phyloP scores from a whole-genome alignment of 495 filamentous ascomycete species.

The Aspergillus olivimuriae region DNA sequence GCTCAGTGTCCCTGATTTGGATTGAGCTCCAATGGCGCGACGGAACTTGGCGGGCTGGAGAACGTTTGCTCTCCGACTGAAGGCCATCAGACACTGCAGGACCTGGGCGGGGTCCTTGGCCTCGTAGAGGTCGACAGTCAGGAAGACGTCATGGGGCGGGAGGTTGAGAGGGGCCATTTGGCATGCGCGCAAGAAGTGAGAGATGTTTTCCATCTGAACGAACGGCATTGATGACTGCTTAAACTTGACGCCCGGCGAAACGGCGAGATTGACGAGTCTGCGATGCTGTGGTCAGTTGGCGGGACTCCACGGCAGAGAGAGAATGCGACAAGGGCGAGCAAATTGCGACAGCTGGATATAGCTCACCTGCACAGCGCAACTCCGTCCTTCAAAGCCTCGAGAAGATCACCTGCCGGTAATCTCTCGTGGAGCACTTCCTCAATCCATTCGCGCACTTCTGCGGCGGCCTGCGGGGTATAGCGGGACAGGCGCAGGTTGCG shows the following conservation, averaged over 20 bases:
- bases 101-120: conserved; percentile 96
- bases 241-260: conserved; percentile 69
- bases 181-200: conserved; percentile 86
- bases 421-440: conserved; percentile 70
- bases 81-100: conserved; percentile 84
- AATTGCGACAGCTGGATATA: conserved; percentile 1
- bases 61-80: conserved; percentile 80
- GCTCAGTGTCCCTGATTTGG: conserved; percentile 54
- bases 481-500: conserved; percentile 85
- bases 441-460: conserved; percentile 83
- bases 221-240: conserved; percentile 92
- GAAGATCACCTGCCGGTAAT: conserved; percentile 65
- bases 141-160: conserved; percentile 89
- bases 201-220: conserved; percentile 99
- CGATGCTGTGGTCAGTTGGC: conserved; percentile 2
- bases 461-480: conserved; percentile 88
- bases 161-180: conserved; percentile 77
- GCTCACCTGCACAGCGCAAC: conserved; percentile 86
- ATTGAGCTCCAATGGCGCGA: conserved; percentile 59
- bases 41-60: conserved; percentile 69
- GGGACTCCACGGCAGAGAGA: too few species aligned
- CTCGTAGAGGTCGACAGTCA: conserved; percentile 96
- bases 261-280: conserved; percentile 78
- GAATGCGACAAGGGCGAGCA: background rate
- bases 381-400: conserved; percentile 85